Conservation (phyloP, 2,329 filamentous ascomycete genomes). For the Fusarium zealandicum region DNA sequence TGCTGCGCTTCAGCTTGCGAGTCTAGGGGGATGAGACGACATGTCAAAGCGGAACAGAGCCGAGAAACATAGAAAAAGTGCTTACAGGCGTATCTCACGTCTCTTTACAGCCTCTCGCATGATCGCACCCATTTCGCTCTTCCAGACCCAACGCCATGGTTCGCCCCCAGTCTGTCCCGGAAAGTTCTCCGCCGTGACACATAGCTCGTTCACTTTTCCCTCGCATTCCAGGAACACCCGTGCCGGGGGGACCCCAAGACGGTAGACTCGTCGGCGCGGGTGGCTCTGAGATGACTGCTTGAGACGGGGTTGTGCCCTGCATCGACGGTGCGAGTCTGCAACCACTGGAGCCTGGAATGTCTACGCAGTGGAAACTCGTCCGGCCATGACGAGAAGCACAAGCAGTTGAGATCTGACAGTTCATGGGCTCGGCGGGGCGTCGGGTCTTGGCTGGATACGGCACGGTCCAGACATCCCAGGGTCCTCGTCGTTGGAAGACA, state of each 20-base stretch:
- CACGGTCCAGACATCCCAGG: not conserved
- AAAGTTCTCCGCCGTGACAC: no score
- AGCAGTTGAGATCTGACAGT: constrained; percentile 6
- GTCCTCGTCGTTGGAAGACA: not conserved
- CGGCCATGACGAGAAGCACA: not conserved
- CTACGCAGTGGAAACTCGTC: not conserved
- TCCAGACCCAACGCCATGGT: no score
- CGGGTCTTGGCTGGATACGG: not conserved
- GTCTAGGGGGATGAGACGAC: no score
- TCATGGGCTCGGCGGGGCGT: not conserved
- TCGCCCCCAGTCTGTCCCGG: no score
- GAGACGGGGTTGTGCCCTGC: no score
- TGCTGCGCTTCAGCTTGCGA: no score
- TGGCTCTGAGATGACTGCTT: not conserved
- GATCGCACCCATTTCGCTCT: no score
- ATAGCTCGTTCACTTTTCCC: no score
- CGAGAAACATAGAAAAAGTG: not conserved
- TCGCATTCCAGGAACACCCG: no score
- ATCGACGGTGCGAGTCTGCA: not conserved
- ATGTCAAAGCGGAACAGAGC: not conserved
- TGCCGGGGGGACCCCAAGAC: no score
- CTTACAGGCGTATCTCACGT: not conserved
- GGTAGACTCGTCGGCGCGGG: not conserved
- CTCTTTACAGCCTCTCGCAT: not conserved
- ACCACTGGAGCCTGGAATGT: constrained; percentile 8